Conservation (phyloP, 768 basidiomycete genomes). For the Cystobasidium ongulense region DNA sequence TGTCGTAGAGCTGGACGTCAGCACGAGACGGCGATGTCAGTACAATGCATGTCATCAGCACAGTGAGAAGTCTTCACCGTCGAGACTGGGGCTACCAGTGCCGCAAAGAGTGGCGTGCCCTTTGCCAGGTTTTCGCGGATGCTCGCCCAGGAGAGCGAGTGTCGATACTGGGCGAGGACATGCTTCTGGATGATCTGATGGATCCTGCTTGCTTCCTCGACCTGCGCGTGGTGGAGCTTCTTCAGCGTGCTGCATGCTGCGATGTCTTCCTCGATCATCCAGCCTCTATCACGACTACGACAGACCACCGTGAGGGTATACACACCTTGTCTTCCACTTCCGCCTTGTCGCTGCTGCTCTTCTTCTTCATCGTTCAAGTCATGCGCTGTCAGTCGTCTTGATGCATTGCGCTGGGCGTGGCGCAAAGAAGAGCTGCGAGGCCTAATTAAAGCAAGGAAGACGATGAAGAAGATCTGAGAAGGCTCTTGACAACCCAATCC, state of each 20-base stretch:
- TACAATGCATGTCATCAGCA: not conserved
- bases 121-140: not conserved
- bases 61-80: constrained; percentile 33
- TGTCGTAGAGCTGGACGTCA: constrained; percentile 41
- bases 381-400: too few species aligned
- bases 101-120: constrained; percentile 43
- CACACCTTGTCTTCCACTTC: not conserved
- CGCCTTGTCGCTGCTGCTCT: not conserved
- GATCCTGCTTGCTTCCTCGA: not conserved
- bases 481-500: too few species aligned
- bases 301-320: too few species aligned
- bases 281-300: too few species aligned
- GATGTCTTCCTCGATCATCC: not conserved
- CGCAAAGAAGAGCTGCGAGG: too few species aligned
- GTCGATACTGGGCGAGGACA: not conserved
- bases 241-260: not conserved
- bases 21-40: not conserved
- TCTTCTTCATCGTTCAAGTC: too few species aligned
- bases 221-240: not conserved
- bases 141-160: not conserved
- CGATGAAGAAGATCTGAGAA: too few species aligned
- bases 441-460: too few species aligned
- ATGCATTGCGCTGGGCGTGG: too few species aligned
- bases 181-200: not conserved
- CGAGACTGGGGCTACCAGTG: constrained; percentile 45